Evolutionary conservation across 805 yeast genomes (phyloP).

Genomic region (Debaryomyces tyrocola): DNA sequence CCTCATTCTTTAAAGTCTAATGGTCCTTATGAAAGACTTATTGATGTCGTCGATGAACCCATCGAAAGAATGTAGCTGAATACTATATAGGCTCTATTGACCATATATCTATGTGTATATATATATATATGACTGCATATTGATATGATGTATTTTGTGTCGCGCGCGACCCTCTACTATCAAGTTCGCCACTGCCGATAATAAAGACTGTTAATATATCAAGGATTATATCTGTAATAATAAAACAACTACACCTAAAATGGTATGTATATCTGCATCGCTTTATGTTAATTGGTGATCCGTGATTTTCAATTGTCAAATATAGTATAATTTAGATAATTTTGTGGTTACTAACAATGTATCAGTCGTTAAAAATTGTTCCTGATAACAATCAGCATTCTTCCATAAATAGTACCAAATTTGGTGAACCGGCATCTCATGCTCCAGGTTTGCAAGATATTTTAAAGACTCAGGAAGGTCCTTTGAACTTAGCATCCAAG

Average conservation of each 20-base stretch:
- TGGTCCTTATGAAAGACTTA: slow-evolving; percentile 14
- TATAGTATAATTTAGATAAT: too few species aligned
- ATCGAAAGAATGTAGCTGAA: slow-evolving; percentile 20
- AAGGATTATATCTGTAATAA: too few species aligned
- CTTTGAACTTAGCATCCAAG: slow-evolving; percentile 56
- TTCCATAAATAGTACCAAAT: slow-evolving; percentile 50
- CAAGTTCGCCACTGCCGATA: not conserved
- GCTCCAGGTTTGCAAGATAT: slow-evolving; percentile 73
- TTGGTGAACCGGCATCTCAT: slow-evolving; percentile 58
- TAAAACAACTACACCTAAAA: too few species aligned
- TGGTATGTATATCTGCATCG: too few species aligned
- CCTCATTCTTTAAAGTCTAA: slow-evolving; percentile 45
- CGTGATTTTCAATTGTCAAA: too few species aligned
- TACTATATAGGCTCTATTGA: not conserved
- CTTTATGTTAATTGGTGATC: too few species aligned
- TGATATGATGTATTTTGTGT: not conserved
- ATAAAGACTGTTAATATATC: not conserved
- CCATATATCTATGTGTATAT: too few species aligned
- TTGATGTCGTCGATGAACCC: slow-evolving; percentile 30
- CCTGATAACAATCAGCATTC: slow-evolving; percentile 51
- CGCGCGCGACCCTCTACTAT: not conserved
- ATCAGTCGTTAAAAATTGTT: slow-evolving; percentile 51
- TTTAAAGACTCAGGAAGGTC: slow-evolving; percentile 65
- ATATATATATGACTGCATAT: slow-evolving; percentile 1
- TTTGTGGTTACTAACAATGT: not conserved